Evolutionary conservation across 202 grass and related monocot species (phyloP).

Genomic region (Carex sylvatica): DNA sequence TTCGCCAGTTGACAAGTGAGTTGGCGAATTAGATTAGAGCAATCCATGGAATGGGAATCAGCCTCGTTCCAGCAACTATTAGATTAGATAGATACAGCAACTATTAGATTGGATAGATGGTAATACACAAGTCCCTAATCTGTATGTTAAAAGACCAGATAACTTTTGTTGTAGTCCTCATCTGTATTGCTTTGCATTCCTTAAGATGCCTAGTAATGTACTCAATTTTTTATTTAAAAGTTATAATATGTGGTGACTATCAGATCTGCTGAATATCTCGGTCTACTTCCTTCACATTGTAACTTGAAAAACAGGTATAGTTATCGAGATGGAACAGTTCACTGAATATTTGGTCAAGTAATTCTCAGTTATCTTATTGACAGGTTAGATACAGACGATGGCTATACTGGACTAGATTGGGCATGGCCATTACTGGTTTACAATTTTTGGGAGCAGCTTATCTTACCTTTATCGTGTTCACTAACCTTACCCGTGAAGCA

Average conservation of each 20-base stretch:
- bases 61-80: neutral
- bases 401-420: slow-evolving; percentile 96
- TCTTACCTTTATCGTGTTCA: slow-evolving; percentile 62
- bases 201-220: neutral
- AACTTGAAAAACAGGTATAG: neutral
- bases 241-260: neutral
- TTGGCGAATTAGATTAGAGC: neutral
- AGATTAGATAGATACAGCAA: neutral
- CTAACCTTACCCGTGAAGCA: slow-evolving; percentile 47
- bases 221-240: neutral
- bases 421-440: slow-evolving; percentile 68
- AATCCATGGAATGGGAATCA: neutral
- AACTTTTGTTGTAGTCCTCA: neutral
- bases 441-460: slow-evolving; percentile 71
- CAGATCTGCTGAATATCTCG: neutral
- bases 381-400: slow-evolving; percentile 91
- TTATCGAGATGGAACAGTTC: neutral
- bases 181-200: neutral
- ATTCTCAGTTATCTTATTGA: slow-evolving; percentile 32
- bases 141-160: neutral
- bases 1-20: neutral
- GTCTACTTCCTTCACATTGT: neutral
- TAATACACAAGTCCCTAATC: neutral
- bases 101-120: neutral
- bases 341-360: neutral